A percentile compares a stretch with the other conserved stretches of the same genome.
Conservation (phyloP, 2,329 filamentous ascomycete species). For the Colletotrichum sublineola region DNA sequence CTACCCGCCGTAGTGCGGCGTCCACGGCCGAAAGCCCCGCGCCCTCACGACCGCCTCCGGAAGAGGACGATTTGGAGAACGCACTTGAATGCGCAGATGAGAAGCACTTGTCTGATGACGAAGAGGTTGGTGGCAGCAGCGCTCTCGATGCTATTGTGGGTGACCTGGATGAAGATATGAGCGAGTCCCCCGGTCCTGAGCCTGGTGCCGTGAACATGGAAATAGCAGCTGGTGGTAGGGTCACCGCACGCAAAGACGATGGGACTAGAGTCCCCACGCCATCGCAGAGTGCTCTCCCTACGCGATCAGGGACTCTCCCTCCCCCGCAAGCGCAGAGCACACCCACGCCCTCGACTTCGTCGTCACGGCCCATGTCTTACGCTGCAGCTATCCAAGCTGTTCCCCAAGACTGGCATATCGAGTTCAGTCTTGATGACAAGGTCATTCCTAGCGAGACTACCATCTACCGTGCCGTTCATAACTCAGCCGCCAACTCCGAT, state of each 20-base stretch:
- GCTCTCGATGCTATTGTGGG: conserved; percentile 91
- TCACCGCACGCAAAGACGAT: conserved; percentile 92
- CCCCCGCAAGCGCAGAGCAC: conserved; percentile 57
- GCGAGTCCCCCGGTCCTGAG: conserved; percentile 78
- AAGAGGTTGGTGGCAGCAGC: conserved; percentile 73
- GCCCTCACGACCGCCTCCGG: conserved; percentile 64
- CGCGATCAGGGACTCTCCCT: conserved; percentile 57
- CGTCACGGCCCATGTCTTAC: conserved; percentile 79
- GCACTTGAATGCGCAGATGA: conserved; percentile 94
- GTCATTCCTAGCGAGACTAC: conserved; percentile 92
- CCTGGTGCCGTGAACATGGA: conserved; percentile 93
- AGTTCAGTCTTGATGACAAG: conserved; percentile 90
- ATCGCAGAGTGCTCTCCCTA: conserved; percentile 66
- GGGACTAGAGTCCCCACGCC: conserved; percentile 89
- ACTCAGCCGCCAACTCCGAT: conserved; percentile 62
- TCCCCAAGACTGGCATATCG: conserved; percentile 96
- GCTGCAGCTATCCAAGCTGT: conserved; percentile 83
- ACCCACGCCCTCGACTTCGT: conserved; percentile 65
- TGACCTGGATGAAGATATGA: conserved; percentile 87
- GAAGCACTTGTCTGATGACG: conserved; percentile 81
- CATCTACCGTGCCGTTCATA: conserved; percentile 94
- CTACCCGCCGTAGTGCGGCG: conserved; percentile 69
- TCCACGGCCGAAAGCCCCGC: conserved; percentile 65
- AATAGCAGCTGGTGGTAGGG: conserved; percentile 85
- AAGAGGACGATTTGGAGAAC: conserved; percentile 73